Percentiles rank a stretch among this genome's conserved stretches.
phyloP scores from a whole-genome alignment of 2,329 filamentous ascomycete species.

The Colletotrichum gloeosporioides region DNA sequence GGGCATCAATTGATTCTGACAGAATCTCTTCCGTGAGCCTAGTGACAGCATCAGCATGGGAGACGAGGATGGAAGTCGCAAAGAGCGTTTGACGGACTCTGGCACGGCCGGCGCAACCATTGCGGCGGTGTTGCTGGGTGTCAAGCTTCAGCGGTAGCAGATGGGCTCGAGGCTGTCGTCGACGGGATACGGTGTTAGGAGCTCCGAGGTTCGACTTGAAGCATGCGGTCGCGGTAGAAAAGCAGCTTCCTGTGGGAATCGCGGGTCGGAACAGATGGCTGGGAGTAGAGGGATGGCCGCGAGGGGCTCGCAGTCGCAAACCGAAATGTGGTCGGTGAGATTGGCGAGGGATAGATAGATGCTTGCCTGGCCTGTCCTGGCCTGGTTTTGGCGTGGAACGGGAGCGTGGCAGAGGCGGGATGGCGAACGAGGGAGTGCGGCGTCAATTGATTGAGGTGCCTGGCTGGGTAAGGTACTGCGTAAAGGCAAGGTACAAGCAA shows the following conservation, averaged over 20 bases:
- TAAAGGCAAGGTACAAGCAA: not conserved
- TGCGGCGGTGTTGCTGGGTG: constrained; percentile 33
- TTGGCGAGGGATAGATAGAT: constrained; percentile 14
- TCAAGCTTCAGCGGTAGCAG: not conserved
- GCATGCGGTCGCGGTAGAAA: not conserved
- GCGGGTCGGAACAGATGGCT: constrained; percentile 2
- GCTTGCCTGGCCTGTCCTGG: constrained; percentile 1
- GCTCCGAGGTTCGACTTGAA: not conserved
- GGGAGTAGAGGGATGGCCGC: constrained; percentile 2
- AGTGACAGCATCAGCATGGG: constrained; percentile 22
- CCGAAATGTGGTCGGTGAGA: constrained; percentile 6
- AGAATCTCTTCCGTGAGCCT: constrained; percentile 95
- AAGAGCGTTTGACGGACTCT: constrained; percentile 59
- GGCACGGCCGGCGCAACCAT: constrained; percentile 80
- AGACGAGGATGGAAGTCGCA: not conserved
- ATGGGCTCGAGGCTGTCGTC: not conserved
- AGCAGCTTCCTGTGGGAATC: not conserved
- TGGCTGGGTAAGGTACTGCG: not conserved
- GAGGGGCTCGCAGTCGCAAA: not conserved
- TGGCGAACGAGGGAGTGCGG: not conserved
- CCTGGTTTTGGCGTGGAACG: not conserved
- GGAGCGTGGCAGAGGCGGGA: not conserved
- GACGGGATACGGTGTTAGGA: constrained; percentile 10
- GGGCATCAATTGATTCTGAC: constrained; percentile 88
- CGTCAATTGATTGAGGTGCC: not conserved